Evolutionary conservation across 2,329 filamentous ascomycete genomes (phyloP).

Genomic region (Clonostachys byssicola): DNA sequence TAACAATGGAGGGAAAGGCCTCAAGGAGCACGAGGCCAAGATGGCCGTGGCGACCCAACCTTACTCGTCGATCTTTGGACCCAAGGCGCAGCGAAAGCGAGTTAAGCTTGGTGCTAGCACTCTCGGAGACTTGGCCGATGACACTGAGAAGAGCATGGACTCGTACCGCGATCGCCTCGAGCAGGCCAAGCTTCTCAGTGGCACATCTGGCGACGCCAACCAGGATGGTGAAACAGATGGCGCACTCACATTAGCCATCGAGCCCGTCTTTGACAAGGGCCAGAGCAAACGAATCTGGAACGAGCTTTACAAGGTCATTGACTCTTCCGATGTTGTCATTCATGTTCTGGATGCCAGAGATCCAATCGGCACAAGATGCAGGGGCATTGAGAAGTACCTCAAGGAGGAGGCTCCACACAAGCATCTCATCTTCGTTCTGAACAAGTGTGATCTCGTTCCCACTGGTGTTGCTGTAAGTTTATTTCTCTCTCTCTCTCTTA

Average conservation of each 20-base stretch:
- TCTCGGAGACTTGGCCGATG: slow-evolving; percentile 76
- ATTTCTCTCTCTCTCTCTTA: slow-evolving; percentile 6
- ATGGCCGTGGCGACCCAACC: slow-evolving; percentile 86
- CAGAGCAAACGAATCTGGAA: slow-evolving; percentile 97
- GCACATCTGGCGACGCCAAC: slow-evolving; percentile 53
- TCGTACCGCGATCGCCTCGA: slow-evolving; percentile 77
- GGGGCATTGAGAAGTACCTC: slow-evolving; percentile 78
- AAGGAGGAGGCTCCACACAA: slow-evolving; percentile 93
- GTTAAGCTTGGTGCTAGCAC: slow-evolving; percentile 83
- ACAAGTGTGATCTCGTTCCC: slow-evolving; percentile 73
- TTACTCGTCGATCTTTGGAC: slow-evolving; percentile 86
- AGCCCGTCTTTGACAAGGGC: slow-evolving; percentile 90
- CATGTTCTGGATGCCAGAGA: slow-evolving; percentile 90
- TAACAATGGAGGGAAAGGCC: slow-evolving; percentile 69
- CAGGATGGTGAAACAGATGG: slow-evolving; percentile 39
- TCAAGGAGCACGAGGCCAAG: slow-evolving; percentile 92
- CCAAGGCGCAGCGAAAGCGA: slow-evolving; percentile 87
- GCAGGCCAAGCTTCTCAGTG: slow-evolving; percentile 72
- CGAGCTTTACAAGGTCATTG: slow-evolving; percentile 91
- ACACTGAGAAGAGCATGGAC: slow-evolving; percentile 77
- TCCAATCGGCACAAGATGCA: slow-evolving; percentile 84
- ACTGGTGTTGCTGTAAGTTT: slow-evolving; percentile 90
- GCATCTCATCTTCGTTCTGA: slow-evolving; percentile 58
- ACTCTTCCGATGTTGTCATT: slow-evolving; percentile 94
- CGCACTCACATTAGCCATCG: slow-evolving; percentile 58